A percentile compares a stretch with the other conserved stretches of the same genome.
Conservation (phyloP, 2,329 filamentous ascomycete genomes). For the Verticillium longisporum region DNA sequence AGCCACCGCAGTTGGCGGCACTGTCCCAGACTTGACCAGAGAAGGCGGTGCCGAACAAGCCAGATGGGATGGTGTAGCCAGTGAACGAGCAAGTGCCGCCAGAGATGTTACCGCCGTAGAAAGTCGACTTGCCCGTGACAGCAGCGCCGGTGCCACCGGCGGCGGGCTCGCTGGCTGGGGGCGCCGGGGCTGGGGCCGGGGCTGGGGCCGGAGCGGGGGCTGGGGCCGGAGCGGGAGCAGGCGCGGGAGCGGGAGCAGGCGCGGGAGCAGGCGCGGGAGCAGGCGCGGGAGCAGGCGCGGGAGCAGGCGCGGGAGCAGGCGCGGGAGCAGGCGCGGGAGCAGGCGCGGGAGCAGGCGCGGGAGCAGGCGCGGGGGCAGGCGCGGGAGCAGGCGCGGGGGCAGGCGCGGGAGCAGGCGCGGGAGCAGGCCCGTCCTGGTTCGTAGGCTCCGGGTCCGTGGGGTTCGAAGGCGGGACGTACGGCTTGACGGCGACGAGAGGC, state of each 20-base stretch:
- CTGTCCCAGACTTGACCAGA: slow-evolving; percentile 50
- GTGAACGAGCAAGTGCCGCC: slow-evolving; percentile 60
- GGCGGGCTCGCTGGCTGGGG: too few species aligned
- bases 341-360: too few species aligned
- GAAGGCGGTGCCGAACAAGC: slow-evolving; percentile 55
- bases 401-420: background rate
- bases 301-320: too few species aligned
- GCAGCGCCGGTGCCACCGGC: background rate
- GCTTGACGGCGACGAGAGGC: background rate
- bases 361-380: too few species aligned
- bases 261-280: too few species aligned
- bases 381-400: too few species aligned
- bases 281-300: too few species aligned
- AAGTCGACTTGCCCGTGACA: slow-evolving; percentile 35
- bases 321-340: too few species aligned
- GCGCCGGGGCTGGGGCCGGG: too few species aligned
- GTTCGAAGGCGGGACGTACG: background rate
- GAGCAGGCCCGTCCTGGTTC: background rate
- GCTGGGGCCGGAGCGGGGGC: background rate
- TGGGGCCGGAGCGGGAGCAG: background rate
- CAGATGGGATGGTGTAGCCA: slow-evolving; percentile 53
- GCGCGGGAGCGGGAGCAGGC: background rate
- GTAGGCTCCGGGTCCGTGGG: background rate
- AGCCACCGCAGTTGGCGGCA: slow-evolving; percentile 15
- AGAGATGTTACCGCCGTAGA: slow-evolving; percentile 46